These are phyloP conservation scores for Lentithecium fluviatile DNA, from an alignment of 495 filamentous ascomycete genomes.

Conservation along the genomic window DNA sequence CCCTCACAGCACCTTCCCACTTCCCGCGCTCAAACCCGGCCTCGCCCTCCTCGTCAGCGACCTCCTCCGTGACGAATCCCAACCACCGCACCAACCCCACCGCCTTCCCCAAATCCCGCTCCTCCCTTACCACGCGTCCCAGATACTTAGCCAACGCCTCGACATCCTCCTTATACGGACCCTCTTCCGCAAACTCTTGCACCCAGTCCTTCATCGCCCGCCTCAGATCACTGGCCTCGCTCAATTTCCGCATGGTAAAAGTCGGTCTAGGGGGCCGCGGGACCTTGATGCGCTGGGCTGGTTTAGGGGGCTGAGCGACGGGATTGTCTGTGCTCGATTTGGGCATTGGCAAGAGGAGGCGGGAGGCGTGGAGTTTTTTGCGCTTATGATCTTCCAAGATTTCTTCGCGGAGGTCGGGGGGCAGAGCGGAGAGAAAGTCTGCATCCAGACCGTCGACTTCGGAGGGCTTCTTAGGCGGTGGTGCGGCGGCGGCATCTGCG, in stretches of 20 bases:
- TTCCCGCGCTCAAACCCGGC: constrained; percentile 42
- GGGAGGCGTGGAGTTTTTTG: constrained; percentile 47
- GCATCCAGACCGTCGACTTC: constrained; percentile 54
- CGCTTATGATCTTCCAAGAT: constrained; percentile 70
- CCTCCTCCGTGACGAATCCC: constrained; percentile 64
- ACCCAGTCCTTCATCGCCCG: constrained; percentile 67
- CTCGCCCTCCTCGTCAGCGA: constrained; percentile 34
- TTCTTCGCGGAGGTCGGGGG: constrained; percentile 75
- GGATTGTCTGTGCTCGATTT: too few relatives aligned
- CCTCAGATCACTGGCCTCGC: constrained; percentile 55
- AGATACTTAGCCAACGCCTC: constrained; percentile 67
- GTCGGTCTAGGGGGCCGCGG: constrained; percentile 57
- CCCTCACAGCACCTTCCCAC: constrained; percentile 56
- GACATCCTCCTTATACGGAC: constrained; percentile 77
- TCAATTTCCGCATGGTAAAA: constrained; percentile 64
- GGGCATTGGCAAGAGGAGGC: too few relatives aligned
- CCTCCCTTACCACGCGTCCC: constrained; percentile 63
- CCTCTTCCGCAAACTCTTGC: constrained; percentile 61
- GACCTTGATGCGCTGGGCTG: constrained; percentile 1
- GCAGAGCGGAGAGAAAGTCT: constrained; percentile 76
- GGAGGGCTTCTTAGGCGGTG: background rate
- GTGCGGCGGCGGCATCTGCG: background rate
- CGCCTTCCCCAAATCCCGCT: constrained; percentile 74
- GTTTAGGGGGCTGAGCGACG: background rate
- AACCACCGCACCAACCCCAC: constrained; percentile 69